Evolutionary conservation across 2,329 filamentous ascomycete genomes (phyloP).

Genomic region (Chaetomiaceae sp.): DNA sequence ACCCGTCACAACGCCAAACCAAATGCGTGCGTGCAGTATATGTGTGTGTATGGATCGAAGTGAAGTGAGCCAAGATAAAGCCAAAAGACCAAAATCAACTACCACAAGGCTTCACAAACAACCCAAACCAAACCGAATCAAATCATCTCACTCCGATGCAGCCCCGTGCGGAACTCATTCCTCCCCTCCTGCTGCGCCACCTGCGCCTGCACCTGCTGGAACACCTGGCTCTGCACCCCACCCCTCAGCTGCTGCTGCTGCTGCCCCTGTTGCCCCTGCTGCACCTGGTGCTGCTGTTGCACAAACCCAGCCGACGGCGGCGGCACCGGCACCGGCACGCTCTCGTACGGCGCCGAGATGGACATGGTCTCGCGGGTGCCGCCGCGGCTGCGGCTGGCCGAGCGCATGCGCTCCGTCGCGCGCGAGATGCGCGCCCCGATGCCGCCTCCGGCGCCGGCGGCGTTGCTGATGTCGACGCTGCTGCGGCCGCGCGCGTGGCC

Average conservation of each 20-base stretch:
- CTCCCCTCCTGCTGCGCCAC: slow-evolving; percentile 22
- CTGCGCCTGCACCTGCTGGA: slow-evolving; percentile 21
- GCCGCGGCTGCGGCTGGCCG: slow-evolving; percentile 51
- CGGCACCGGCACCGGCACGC: slow-evolving; percentile 31
- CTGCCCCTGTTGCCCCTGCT: too few relatives aligned
- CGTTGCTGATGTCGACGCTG: slow-evolving; percentile 42
- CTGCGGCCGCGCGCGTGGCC: slow-evolving; percentile 54
- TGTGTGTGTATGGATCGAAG: slow-evolving; percentile 1
- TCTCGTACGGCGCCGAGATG: slow-evolving; percentile 36
- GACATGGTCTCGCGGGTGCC: background rate
- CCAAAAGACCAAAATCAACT: too few relatives aligned
- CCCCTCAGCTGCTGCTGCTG: background rate
- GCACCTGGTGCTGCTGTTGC: too few relatives aligned
- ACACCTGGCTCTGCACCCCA: slow-evolving; percentile 25
- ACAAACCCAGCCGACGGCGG: too few relatives aligned
- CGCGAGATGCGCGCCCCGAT: slow-evolving; percentile 50
- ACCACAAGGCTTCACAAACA: background rate
- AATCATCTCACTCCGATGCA: slow-evolving; percentile 52
- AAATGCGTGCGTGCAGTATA: slow-evolving; percentile 6
- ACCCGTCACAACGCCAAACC: too few relatives aligned
- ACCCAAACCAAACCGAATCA: slow-evolving; percentile 29
- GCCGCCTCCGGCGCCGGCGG: slow-evolving; percentile 16
- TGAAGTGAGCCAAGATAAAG: too few relatives aligned
- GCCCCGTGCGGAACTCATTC: slow-evolving; percentile 42
- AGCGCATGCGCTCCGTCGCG: slow-evolving; percentile 55